These are phyloP conservation scores for Kurtzmaniella quercitrusa DNA, from an alignment of 1,139 yeast species.

Conservation along the genomic window DNA sequence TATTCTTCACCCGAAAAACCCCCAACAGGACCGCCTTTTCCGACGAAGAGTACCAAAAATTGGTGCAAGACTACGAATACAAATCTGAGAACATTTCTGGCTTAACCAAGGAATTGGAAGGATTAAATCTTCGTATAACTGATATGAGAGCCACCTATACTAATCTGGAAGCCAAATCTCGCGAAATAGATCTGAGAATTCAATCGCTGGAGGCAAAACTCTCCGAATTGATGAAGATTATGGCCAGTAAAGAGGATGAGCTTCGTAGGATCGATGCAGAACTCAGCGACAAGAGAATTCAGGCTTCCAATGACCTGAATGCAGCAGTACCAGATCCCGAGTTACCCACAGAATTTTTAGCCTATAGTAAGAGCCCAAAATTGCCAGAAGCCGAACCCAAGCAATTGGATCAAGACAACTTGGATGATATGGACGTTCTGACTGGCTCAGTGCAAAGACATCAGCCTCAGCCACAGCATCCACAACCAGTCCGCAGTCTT, in stretches of 20 bases:
- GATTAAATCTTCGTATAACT: slow-evolving; percentile 6
- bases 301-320: background rate
- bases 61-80: slow-evolving; percentile 4
- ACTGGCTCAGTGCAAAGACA: background rate
- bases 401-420: background rate
- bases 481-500: slow-evolving; percentile 6
- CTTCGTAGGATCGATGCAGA: background rate
- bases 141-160: slow-evolving; percentile 3
- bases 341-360: background rate
- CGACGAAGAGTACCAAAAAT: slow-evolving; percentile 1
- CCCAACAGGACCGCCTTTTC: background rate
- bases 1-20: slow-evolving; percentile 29
- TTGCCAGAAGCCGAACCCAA: background rate
- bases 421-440: background rate
- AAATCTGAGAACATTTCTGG: slow-evolving; percentile 2
- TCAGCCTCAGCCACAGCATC: slow-evolving; percentile 7
- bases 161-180: slow-evolving; percentile 5
- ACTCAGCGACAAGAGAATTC: background rate
- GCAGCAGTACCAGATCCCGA: background rate
- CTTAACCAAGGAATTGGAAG: slow-evolving; percentile 2
- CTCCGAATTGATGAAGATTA: background rate
- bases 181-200: slow-evolving; percentile 4
- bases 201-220: background rate
- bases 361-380: background rate
- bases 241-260: background rate